Base-by-base conservation (phyloP, 2,329 filamentous ascomycete genomes). In the Dothistroma pini region DNA sequence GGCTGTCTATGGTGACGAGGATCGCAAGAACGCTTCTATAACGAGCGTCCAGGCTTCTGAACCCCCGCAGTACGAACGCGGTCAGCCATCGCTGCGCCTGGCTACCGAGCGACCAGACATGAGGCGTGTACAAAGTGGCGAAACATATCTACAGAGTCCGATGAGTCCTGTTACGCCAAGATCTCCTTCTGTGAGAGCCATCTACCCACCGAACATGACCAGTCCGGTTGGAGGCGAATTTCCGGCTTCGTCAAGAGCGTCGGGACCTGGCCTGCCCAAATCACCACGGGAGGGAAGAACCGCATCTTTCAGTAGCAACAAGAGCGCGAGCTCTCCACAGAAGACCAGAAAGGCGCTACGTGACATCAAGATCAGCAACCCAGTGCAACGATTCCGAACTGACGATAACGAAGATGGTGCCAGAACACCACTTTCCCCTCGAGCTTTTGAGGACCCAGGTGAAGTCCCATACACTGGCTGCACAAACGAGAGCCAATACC, bases 1-100 rank as follows among this genome's bases (percentile, higher is more conserved):
- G 63, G 89, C 92, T 68, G 93, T 96, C 65, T 89, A 96, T 87
- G 91, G 92, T 75, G 90, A 96, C 69, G 93, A 97, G 66, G 82
- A 81, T 51, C 77, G 56, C 38, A 62, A 62, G 55, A 41, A 49
- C 61, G 51, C 49, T 35, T 32, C 48, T 1, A 19, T 31, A 11
- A 31, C 59, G 4, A 22, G 35, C 4, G 21, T 47, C 5, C 48
- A 56, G 14, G 7, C 34, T 12, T 41, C 35, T 16, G 32, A 51
- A 12, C 49, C 54, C 16, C 58, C 60, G n/a, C 55, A 31, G 29
- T 59, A 59, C 12, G 48, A 54, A 21, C 59, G 56, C 2, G 25
- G 55, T 12, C 54, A 61, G 5, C 25, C 31, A 49, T n/a, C n/a
- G 8, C 41, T 49, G 19, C 32, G n/a, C 1, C 21, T 57, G n/a